Base-by-base conservation (phyloP, 805 yeast genomes). In the Candida boleticola region DNA sequence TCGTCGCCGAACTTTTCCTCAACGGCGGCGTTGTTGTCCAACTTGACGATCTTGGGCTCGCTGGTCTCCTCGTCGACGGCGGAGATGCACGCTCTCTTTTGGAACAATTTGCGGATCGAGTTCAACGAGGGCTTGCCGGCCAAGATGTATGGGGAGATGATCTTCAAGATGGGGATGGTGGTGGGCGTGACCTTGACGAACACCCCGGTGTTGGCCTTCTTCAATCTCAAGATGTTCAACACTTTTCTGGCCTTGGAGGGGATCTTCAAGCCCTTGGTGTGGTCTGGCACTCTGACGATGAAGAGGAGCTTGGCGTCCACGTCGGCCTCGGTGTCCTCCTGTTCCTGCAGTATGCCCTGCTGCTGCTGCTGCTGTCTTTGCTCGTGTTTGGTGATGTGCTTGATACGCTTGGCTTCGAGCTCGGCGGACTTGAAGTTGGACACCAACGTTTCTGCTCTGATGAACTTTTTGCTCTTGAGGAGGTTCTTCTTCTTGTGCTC, bases 371-470 rank as follows among this genome's bases (percentile, higher is more conserved):
- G n/a, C 31, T 39, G 45, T 43, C 53, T 46, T 59, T 60, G 50
- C 48, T 82, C 85, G 43, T 72, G 67, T 52, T 79, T 77, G 19
- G 78, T 58, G 33, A 85, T 76, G 57, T 87, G 75, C 50, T 76
- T 76, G 46, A 85, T 72, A 66, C 95, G 76, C 57, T 81, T 82
- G 46, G 66, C 63, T 60, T 85, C 93, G 59, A 88, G 77, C 44
- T 76, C 77, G 20, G 81, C 74, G 20, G 89, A 82, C 52, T 79
- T 69, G 48, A 77, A 76, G 51, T 78, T 80, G 21, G 86, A 79
- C 31, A 84, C 85, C 49, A 86, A 70, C 16, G 83, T 74, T 65
- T 86, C 95, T 10, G 87, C 86, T 68, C 93, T 77, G 35, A 83
- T 63, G 52, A 86, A 86, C 46, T 66, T 61, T 40, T 60, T 63